Evolutionary conservation across 257 asterid genomes (phyloP), one percentile per base, ranked within the genome.

Genomic region (Oldenlandia corymbosa): DNA sequence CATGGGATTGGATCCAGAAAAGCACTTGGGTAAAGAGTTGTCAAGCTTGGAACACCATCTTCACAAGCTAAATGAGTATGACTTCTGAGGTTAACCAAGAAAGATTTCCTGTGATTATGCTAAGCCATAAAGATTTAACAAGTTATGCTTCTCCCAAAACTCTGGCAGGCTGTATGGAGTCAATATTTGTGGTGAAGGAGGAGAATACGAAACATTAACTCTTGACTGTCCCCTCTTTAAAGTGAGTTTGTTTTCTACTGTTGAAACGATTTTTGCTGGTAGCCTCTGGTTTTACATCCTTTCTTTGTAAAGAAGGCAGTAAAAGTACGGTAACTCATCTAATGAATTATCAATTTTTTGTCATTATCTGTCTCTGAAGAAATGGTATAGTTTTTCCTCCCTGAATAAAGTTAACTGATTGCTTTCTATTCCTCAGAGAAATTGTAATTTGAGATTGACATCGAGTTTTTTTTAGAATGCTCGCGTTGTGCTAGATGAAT

Each of bases 161-260:
- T 71, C 27, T 79, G 74, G 71, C 86, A 92, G 99, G 88, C 76
- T 87, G 64, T 92, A 89, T 73, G 97, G 97, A 70, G 79, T 89
- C 69, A 92, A 92, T 72, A 88, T 87, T 53, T 92, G 99, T 69
- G 99, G 99, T 77, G 99, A 92, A 85, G 99, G 97, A 65, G 99
- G 97, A 75, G 97, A 92, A 76, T 89, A 92, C 66, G 99, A 92
- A 78, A 89, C 97, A 56, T 81, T 92, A 79, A 92, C 99, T 57
- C 90, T 92, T 71, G 97, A 92, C 78, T 92, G 99, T 49, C 97
- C 99, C 62, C 91, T 89, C 71, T 92, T 89, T 78, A 78, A 84
- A 71, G 99, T 87, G 75, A 77, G 95, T 74, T 34, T 47, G 12
- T 43, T 36, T 23, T 71, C 64, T 73, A 55, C 23, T 46, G 18